These are phyloP conservation scores for Darksidea phi DNA, from an alignment of 495 filamentous ascomycete genomes.

Conservation along the genomic window DNA sequence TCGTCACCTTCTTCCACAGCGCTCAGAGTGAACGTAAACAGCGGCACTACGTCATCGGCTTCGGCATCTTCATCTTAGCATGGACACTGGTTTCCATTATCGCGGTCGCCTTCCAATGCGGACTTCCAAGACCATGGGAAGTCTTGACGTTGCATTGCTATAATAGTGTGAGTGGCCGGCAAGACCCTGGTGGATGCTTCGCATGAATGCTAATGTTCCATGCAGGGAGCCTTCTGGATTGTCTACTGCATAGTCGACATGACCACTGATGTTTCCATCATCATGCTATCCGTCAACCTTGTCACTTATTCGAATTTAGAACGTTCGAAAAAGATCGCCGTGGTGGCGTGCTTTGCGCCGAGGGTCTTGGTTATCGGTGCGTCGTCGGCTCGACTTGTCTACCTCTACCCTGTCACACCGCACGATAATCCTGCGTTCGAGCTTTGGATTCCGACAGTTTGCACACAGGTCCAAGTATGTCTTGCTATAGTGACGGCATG, in stretches of 20 bases:
- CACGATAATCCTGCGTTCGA: constrained; percentile 23
- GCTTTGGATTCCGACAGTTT: constrained; percentile 30
- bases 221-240: constrained; percentile 32
- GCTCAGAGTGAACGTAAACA: neutral
- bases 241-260: constrained; percentile 34
- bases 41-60: constrained; percentile 8
- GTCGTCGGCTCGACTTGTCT: constrained; percentile 22
- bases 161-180: constrained; percentile 27
- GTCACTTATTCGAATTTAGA: constrained; percentile 24
- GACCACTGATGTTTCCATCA: constrained; percentile 31
- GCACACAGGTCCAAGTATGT: constrained; percentile 28
- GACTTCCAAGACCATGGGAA: constrained; percentile 36
- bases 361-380: constrained; percentile 29
- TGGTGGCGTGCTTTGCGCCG: constrained; percentile 32
- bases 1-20: constrained; percentile 21
- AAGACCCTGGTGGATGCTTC: neutral
- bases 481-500: constrained; percentile 26
- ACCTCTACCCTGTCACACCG: constrained; percentile 28
- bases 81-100: constrained; percentile 31
- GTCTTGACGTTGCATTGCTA: constrained; percentile 34
- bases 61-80: constrained; percentile 29
- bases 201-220: constrained; percentile 16
- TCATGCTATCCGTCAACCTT: constrained; percentile 35
- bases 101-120: constrained; percentile 37
- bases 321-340: constrained; percentile 11